Base-by-base conservation (phyloP, 441 rosid species). In the Jatropha podagrica region DNA sequence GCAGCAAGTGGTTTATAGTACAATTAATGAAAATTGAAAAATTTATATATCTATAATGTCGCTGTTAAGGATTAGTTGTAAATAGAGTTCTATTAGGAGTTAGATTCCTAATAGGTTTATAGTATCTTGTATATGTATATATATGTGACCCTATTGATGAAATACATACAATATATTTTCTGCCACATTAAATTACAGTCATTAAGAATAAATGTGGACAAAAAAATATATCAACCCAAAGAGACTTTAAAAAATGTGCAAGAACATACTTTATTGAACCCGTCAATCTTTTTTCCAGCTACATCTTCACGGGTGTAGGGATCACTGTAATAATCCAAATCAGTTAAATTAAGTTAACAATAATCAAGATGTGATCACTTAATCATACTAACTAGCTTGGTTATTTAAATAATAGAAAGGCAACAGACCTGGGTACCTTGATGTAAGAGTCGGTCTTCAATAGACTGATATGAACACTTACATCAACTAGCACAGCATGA, bases 401-500 rank as follows among this genome's bases (percentile, higher is more conserved):
- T 40, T 69, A 69, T 9, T 74, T 0, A 42, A 49, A 72, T 78
- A 72, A 60, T 52, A 75, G 73, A 79, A 63, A 77, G 11, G 69
- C 27, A 80, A 86, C 89, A 81, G 82, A 93, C 98, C 95, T 93
- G 84, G 84, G 70, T 80, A 80, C 85, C 85, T 82, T 81, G 76
- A 75, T 79, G 76, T 74, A 78, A 71, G 91, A 83, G 78, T 85
- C 85, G 80, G 96, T 79, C 81, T 87, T 91, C 76, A 91, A 76
- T 37, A 92, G 85, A 83, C 86, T 84, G 72, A 86, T 82, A 79
- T 96, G 99, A 76, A 94, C 90, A 76, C 88, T 89, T 71, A 86
- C 88, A 78, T 96, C 98, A 41, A 96, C 86, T 71, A 93, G 91
- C 80, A 90, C 99, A 3, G 94, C 83, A 84, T 92, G 96, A 80